These are phyloP conservation scores for Trametes coccinea DNA, from an alignment of 768 basidiomycete genomes.

Conservation along the genomic window DNA sequence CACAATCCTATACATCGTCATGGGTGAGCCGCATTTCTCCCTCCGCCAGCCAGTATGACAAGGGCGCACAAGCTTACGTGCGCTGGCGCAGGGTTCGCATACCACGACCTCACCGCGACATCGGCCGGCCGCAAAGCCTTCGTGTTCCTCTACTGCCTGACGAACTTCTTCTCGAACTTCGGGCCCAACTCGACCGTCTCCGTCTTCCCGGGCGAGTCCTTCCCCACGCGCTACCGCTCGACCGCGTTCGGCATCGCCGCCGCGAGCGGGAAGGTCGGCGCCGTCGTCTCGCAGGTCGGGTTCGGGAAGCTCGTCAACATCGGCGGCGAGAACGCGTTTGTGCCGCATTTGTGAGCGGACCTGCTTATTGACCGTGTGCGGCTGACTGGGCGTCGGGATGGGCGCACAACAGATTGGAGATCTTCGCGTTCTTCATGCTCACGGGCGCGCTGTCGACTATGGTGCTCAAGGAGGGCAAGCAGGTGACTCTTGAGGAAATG, in stretches of 20 bases:
- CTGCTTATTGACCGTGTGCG: background rate
- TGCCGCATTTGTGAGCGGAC: conserved; percentile 36
- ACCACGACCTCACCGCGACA: conserved; percentile 30
- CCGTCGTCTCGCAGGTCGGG: conserved; percentile 78
- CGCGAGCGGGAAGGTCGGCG: conserved; percentile 81
- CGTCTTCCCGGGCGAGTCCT: conserved; percentile 77
- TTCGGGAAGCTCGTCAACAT: conserved; percentile 64
- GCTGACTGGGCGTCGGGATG: background rate
- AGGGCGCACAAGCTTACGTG: too few species aligned
- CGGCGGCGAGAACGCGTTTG: conserved; percentile 34
- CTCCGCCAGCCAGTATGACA: background rate
- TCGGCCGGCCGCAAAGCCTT: conserved; percentile 32
- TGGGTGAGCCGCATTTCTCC: conserved; percentile 25
- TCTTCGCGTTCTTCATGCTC: conserved; percentile 49
- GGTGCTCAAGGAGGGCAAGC: conserved; percentile 45
- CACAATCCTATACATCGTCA: conserved; percentile 35
- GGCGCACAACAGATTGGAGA: conserved; percentile 35
- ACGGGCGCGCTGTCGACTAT: conserved; percentile 43
- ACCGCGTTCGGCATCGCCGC: conserved; percentile 85
- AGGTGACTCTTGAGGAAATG: conserved; percentile 36
- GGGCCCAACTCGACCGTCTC: conserved; percentile 84
- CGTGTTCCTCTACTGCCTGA: conserved; percentile 57
- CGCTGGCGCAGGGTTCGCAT: conserved; percentile 30
- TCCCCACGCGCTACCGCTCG: conserved; percentile 87
- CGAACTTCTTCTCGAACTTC: conserved; percentile 91